Evolutionary conservation across 148 eudicot genomes (phyloP).

Genomic region (Nyssa sinensis): DNA sequence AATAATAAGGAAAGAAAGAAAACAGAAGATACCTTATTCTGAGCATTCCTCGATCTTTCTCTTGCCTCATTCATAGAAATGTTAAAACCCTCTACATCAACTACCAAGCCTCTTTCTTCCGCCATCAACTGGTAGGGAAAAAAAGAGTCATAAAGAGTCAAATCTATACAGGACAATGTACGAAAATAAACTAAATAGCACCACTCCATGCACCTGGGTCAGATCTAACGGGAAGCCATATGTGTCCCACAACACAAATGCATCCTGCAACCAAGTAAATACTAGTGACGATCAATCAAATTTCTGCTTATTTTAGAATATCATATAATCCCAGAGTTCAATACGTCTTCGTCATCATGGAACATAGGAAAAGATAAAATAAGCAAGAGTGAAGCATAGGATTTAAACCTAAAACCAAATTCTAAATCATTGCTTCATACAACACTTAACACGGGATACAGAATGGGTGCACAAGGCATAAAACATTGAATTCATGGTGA

Average conservation of each 20-base stretch:
- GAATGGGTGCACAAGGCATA: neutral
- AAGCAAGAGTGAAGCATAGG: neutral
- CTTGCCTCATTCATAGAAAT: constrained; percentile 88
- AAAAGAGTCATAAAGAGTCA: neutral
- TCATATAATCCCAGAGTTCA: neutral
- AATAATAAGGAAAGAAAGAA: neutral
- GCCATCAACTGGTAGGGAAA: constrained; percentile 76
- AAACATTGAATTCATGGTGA: neutral
- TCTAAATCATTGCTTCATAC: neutral
- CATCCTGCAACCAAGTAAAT: constrained; percentile 72
- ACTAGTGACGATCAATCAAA: neutral
- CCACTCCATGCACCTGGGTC: constrained; percentile 67
- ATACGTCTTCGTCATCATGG: neutral
- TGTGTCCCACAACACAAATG: constrained; percentile 94
- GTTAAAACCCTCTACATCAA: constrained; percentile 75
- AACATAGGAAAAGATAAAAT: neutral
- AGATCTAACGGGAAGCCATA: constrained; percentile 93
- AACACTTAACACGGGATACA: constrained; percentile 3
- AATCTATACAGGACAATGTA: neutral
- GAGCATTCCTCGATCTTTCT: constrained; percentile 87
- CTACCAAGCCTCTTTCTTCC: constrained; percentile 77
- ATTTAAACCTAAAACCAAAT: neutral
- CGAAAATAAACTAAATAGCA: neutral
- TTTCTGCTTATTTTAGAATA: neutral
- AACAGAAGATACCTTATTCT: constrained; percentile 58